Base-by-base conservation (phyloP, 768 basidiomycete genomes). In the Mycena kentingensis region DNA sequence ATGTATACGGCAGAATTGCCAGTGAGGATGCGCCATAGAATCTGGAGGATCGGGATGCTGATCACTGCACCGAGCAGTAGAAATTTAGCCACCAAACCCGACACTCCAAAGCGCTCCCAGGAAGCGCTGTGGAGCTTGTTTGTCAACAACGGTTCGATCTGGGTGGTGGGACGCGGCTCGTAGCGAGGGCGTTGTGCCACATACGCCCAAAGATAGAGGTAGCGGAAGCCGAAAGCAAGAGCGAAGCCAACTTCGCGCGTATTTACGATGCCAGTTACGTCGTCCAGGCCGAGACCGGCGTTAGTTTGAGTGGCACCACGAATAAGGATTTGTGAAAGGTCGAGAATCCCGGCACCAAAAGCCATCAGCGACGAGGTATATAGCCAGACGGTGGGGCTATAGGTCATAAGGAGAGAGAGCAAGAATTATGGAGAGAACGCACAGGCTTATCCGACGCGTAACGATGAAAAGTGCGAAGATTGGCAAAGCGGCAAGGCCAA, bases 161-260 rank as follows among this genome's bases (percentile, higher is more conserved):
- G 26, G 19, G 39, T 34, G 35, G 44, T 51, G n/a, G 59, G 58
- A 18, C 51, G 65, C 16, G 55, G 62, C 51, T 79, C 81, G 53
- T 68, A 74, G 28, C 65, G 66, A n/a, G 87, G 84, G 43, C 83
- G 76, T 51, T 75, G 74, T 15, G 81, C 77, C 35, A 85, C 83
- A 53, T 84, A 80, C 32, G 69, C 69, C 89, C 89, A 91, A 55
- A 83, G 83, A 62, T 83, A 89, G 15, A 90, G 62, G 61, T 82
- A 82, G 31, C 84, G 77, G 36, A 81, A 69, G 4, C 83, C 83
- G 36, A 78, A 64, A 10, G 87, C 80, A 19, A 88, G 58, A 11
- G 82, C 73, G 52, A 84, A 73, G 43, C 77, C 70, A 25, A 84
- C 69, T 64, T 90, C 89, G 31, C 87, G 81, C 4, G 78, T 67